phyloP scores from a whole-genome alignment of 768 basidiomycete genomes.

The Chalciporus sphaerocephalus region DNA sequence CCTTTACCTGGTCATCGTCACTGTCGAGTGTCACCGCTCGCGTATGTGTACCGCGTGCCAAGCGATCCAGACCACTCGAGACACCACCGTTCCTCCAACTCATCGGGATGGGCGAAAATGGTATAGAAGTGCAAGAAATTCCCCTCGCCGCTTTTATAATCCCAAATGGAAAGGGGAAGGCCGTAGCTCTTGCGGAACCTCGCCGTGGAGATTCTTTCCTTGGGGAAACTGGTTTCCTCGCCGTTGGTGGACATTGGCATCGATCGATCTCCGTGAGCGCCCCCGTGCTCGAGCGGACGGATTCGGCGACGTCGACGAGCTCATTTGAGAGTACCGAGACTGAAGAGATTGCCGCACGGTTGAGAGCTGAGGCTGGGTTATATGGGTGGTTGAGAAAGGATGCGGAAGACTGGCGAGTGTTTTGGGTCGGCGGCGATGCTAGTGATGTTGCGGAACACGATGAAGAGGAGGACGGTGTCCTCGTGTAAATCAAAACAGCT shows the following conservation, averaged over 20 bases:
- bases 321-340: slow-evolving; percentile 53
- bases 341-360: slow-evolving; percentile 42
- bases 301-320: slow-evolving; percentile 39
- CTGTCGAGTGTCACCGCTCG: slow-evolving; percentile 56
- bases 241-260: slow-evolving; percentile 48
- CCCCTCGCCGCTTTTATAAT: slow-evolving; percentile 44
- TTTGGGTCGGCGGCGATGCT: slow-evolving; percentile 71
- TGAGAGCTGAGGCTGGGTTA: slow-evolving; percentile 57
- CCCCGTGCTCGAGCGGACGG: slow-evolving; percentile 39
- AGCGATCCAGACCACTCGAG: background rate
- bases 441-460: slow-evolving; percentile 22
- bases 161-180: slow-evolving; percentile 44
- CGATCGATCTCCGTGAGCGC: slow-evolving; percentile 22
- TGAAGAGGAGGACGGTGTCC: slow-evolving; percentile 31
- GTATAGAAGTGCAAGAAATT: slow-evolving; percentile 72
- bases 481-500: slow-evolving; percentile 16
- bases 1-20: slow-evolving; percentile 52
- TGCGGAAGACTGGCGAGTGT: slow-evolving; percentile 69
- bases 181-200: slow-evolving; percentile 40
- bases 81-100: slow-evolving; percentile 56
- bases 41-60: slow-evolving; percentile 35
- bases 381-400: slow-evolving; percentile 81
- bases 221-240: slow-evolving; percentile 52
- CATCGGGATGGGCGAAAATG: slow-evolving; percentile 63
- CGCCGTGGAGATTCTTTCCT: slow-evolving; percentile 57